Conservation (phyloP, 805 yeast species). For the Wickerhamomyces strasburgensis region DNA sequence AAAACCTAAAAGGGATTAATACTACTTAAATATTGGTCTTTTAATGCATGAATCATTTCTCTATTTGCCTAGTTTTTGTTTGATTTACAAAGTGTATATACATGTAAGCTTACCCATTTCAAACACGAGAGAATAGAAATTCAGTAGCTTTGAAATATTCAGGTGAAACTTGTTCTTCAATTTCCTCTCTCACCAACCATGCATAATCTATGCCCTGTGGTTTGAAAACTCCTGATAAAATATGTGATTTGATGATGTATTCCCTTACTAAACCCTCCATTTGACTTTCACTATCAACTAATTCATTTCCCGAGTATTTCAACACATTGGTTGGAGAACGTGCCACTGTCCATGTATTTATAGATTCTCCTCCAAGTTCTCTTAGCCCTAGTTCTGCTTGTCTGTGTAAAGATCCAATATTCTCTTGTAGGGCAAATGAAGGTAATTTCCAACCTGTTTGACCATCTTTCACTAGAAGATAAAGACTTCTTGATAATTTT, state of each 20-base stretch:
- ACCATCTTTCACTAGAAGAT: constrained; percentile 55
- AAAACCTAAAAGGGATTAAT: constrained; percentile 24
- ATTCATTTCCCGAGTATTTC: constrained; percentile 30
- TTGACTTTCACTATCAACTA: constrained; percentile 16
- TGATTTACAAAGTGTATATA: too few species aligned
- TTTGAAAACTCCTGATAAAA: constrained; percentile 74
- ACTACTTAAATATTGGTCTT: neutral
- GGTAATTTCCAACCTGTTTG: constrained; percentile 71
- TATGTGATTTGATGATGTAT: constrained; percentile 81
- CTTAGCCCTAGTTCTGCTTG: constrained; percentile 74
- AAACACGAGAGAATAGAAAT: constrained; percentile 32
- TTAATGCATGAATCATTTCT: neutral
- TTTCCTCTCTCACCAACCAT: constrained; percentile 85
- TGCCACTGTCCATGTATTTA: constrained; percentile 91
- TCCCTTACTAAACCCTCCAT: constrained; percentile 38
- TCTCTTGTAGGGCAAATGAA: constrained; percentile 44
- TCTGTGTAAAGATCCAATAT: constrained; percentile 48
- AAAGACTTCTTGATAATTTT: constrained; percentile 71
- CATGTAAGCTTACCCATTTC: too few species aligned
- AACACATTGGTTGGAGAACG: constrained; percentile 76
- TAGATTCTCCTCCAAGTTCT: constrained; percentile 62
- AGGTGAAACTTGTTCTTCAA: constrained; percentile 44
- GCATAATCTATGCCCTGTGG: constrained; percentile 46
- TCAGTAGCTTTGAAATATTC: constrained; percentile 54
- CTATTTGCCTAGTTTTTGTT: neutral